A percentile compares a stretch with the other conserved stretches of the same genome.
Evolutionary conservation across 352 stramenopile genomes (phyloP).

Genomic region (Phytophthora sp.): DNA sequence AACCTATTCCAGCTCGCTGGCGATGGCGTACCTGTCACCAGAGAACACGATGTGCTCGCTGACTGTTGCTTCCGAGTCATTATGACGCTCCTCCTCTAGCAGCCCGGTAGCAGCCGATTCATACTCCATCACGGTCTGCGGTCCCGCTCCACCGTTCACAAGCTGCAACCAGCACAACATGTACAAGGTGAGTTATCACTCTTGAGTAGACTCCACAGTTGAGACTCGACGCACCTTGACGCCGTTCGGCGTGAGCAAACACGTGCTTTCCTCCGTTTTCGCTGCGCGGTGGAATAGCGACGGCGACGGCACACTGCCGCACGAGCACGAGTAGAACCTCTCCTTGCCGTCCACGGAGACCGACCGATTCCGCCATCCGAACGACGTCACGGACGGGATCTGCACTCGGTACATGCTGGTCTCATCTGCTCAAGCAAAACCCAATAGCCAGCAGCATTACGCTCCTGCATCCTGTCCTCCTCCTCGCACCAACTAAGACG

Average conservation of each 20-base stretch:
- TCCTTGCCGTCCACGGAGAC: constrained; percentile 44
- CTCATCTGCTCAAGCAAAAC: constrained; percentile 43
- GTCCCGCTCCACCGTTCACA: constrained; percentile 8
- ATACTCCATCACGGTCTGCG: constrained; percentile 21
- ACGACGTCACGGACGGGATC: constrained; percentile 59
- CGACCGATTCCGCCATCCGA: constrained; percentile 46
- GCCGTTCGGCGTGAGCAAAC: constrained; percentile 38
- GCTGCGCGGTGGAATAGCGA: constrained; percentile 46
- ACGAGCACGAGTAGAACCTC: constrained; percentile 41
- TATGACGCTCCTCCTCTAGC: constrained; percentile 23
- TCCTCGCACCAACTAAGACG: not conserved
- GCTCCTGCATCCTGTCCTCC: not conserved
- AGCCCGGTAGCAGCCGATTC: constrained; percentile 25
- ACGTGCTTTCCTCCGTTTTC: constrained; percentile 45
- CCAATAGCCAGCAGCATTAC: no score
- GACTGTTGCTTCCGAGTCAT: constrained; percentile 42
- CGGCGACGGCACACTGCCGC: constrained; percentile 27
- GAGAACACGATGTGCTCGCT: constrained; percentile 74
- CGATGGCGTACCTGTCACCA: constrained; percentile 36
- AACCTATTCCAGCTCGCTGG: no score
- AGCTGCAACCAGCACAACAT: constrained; percentile 7
- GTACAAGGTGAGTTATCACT: not conserved
- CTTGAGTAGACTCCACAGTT: not conserved
- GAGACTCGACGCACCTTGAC: constrained; percentile 31
- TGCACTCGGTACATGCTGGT: constrained; percentile 70